A percentile compares a stretch with the other conserved stretches of the same genome.
phyloP scores from a whole-genome alignment of 2,329 filamentous ascomycete genomes.

The Botryotinia convoluta region DNA sequence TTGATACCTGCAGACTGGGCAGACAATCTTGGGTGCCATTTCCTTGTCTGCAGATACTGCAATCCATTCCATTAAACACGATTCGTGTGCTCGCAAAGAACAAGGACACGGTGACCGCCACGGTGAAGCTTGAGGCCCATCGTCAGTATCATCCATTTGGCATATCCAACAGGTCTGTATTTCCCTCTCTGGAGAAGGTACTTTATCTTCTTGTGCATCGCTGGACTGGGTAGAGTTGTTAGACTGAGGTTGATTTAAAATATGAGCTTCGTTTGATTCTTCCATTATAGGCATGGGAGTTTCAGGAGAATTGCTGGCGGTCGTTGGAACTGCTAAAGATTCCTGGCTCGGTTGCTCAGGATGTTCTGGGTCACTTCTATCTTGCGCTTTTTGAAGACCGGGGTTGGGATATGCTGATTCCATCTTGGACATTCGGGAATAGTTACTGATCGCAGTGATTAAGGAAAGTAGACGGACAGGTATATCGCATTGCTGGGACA shows the following conservation, averaged over 20 bases:
- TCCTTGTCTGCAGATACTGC: slow-evolving; percentile 59
- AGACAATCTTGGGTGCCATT: slow-evolving; percentile 71
- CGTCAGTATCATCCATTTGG: slow-evolving; percentile 54
- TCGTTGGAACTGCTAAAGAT: not conserved
- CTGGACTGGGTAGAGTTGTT: not conserved
- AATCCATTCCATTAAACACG: slow-evolving; percentile 87
- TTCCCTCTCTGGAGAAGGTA: slow-evolving; percentile 20
- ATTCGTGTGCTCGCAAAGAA: slow-evolving; percentile 85
- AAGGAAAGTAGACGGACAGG: not conserved
- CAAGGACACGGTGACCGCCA: slow-evolving; percentile 93
- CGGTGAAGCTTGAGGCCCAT: slow-evolving; percentile 44
- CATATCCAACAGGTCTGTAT: slow-evolving; percentile 61
- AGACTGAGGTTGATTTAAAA: slow-evolving; percentile 15
- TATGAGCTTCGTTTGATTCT: not conserved
- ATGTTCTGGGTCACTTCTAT: not conserved
- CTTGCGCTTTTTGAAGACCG: not conserved
- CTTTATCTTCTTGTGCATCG: not conserved
- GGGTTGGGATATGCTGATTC: slow-evolving; percentile 5
- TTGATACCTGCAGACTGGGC: slow-evolving; percentile 83
- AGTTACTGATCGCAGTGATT: not conserved
- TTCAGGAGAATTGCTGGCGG: not conserved
- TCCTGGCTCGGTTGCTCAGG: slow-evolving; percentile 2
- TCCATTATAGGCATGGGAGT: not conserved
- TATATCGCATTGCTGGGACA: slow-evolving; percentile 2
- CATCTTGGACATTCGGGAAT: not conserved